These are phyloP conservation scores for Mallotus japonicus DNA, from an alignment of 441 rosid species.

Conservation along the genomic window DNA sequence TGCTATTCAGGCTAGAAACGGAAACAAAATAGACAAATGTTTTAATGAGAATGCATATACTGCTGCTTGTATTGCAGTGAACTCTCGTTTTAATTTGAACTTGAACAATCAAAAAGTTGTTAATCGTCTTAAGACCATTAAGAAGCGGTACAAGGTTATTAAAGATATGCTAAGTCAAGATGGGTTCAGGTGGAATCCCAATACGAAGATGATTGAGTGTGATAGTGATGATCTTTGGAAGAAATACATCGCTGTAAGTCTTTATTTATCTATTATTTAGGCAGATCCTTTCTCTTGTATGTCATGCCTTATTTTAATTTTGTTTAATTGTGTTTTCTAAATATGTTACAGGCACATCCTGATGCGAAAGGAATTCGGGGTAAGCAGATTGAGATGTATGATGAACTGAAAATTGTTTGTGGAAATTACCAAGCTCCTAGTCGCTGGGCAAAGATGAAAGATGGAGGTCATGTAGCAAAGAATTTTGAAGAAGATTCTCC, in stretches of 20 bases:
- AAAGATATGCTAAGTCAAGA: slow-evolving; percentile 72
- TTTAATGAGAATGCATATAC: slow-evolving; percentile 80
- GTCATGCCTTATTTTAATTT: background rate
- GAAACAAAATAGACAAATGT: slow-evolving; percentile 82
- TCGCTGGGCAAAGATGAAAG: slow-evolving; percentile 67
- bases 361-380: slow-evolving; percentile 78
- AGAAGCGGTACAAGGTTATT: slow-evolving; percentile 82
- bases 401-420: slow-evolving; percentile 77
- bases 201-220: slow-evolving; percentile 60
- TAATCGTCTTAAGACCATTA: slow-evolving; percentile 85
- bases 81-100: slow-evolving; percentile 60
- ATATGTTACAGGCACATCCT: slow-evolving; percentile 54
- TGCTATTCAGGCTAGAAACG: slow-evolving; percentile 71
- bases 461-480: slow-evolving; percentile 44
- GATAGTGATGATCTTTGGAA: slow-evolving; percentile 80
- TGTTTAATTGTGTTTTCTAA: slow-evolving; percentile 8
- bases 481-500: slow-evolving; percentile 69
- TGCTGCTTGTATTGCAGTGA: slow-evolving; percentile 76
- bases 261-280: background rate
- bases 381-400: slow-evolving; percentile 83
- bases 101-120: slow-evolving; percentile 78
- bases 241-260: slow-evolving; percentile 66
- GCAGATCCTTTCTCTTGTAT: background rate
- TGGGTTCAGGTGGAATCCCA: slow-evolving; percentile 78
- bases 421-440: slow-evolving; percentile 77